Evolutionary conservation across 345 rosid species (phyloP), one percentile per base, ranked within the genome.

Genomic region (Salix suchowensis): DNA sequence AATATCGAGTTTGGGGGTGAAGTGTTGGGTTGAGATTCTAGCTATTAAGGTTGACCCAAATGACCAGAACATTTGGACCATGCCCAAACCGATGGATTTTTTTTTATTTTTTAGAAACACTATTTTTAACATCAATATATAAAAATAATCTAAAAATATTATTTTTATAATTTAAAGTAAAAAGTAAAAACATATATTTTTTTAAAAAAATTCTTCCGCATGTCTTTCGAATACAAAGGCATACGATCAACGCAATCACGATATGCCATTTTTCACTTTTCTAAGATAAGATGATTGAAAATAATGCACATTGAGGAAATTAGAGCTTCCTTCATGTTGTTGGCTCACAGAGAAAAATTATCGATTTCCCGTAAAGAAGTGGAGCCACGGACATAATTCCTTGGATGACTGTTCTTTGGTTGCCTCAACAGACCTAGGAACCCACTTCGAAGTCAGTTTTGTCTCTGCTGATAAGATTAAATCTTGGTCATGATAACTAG

Each of bases 331-430:
- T 70, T 86, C 72, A 83, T 90, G 92, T 72, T 54, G 71, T 69
- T 48, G 71, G 37, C 91, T 89, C 77, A 90, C 67, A 72, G 79
- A 28, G 75, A 68, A 68, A 68, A 28, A 76, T 78, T 12, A n/a
- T 52, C 26, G 62, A 72, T 52, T 42, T 76, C 69, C 91, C 92
- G 66, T 79, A 73, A 18, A 88, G 88, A 24, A 91, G 72, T 82
- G 92, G 84, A 28, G 30, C 30, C 30, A 28, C 2, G 30, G 30
- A 80, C 88, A 90, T 68, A 91, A 78, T 68, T 88, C 92, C 78
- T 84, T 83, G 89, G 89, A 87, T 91, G 94, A 44, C 90, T 91
- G 86, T 86, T 89, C 76, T 90, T 88, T 14, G 97, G 92, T 75
- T 88, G 88, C 83, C 92, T 85, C 37, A 82, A 77, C 74, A 91